A percentile compares a stretch with the other conserved stretches of the same genome.
Conservation (phyloP, 2,329 filamentous ascomycete species). For the Ceratocystis harringtonii region DNA sequence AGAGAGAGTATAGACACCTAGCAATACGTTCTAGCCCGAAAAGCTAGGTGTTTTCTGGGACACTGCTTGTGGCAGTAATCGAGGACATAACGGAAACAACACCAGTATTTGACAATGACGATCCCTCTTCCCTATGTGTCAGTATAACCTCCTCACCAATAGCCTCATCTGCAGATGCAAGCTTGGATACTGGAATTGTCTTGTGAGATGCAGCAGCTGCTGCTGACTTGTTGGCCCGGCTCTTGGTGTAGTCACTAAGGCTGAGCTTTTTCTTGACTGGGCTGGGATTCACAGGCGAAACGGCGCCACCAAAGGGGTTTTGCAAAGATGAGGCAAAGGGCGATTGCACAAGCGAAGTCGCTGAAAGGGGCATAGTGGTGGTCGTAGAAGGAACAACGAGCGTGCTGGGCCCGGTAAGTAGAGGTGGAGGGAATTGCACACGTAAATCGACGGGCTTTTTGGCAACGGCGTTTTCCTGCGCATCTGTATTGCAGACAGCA, state of each 20-base stretch:
- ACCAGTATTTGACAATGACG: background rate
- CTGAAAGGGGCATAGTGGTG: constrained; percentile 34
- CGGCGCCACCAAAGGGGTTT: constrained; percentile 30
- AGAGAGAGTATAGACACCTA: background rate
- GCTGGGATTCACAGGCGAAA: constrained; percentile 37
- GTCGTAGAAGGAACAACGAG: constrained; percentile 24
- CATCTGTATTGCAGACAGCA: background rate
- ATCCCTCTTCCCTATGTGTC: background rate
- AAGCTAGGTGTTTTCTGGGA: background rate
- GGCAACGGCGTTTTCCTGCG: constrained; percentile 2
- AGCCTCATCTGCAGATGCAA: constrained; percentile 12
- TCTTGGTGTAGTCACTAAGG: constrained; percentile 49
- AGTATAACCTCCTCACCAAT: background rate
- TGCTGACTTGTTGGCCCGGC: constrained; percentile 39
- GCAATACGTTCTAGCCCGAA: background rate
- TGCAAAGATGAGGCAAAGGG: constrained; percentile 32
- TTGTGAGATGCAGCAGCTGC: constrained; percentile 24
- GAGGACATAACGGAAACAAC: background rate
- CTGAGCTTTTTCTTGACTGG: constrained; percentile 54
- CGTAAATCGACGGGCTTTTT: constrained; percentile 32
- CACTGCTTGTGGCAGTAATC: background rate
- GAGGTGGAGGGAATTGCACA: constrained; percentile 43
- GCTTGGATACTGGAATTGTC: constrained; percentile 3
- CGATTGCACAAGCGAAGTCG: constrained; percentile 33
- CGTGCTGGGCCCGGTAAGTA: constrained; percentile 29